A percentile compares a stretch with the other conserved stretches of the same genome.
These are phyloP conservation scores for Picea abies DNA, from an alignment of 83 land plant species.

Conservation along the genomic window DNA sequence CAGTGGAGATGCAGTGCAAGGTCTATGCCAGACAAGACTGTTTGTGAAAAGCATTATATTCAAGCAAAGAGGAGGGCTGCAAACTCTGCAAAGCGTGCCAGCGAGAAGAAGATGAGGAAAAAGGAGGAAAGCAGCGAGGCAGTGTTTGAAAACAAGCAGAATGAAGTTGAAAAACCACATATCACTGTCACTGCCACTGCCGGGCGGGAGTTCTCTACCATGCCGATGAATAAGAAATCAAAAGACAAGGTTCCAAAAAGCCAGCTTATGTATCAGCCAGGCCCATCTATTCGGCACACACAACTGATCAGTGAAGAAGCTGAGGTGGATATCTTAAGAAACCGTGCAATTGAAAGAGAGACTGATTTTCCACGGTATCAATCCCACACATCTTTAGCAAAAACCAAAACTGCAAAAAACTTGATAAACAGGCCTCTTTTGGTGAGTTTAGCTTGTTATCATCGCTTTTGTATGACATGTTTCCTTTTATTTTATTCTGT, in stretches of 20 bases:
- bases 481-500: not conserved
- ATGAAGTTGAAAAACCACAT: conserved; percentile 41
- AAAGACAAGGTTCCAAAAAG: conserved; percentile 29
- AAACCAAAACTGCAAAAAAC: conserved; percentile 22
- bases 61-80: conserved; percentile 87
- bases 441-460: conserved; percentile 22
- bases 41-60: conserved; percentile 78
- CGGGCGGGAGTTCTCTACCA: conserved; percentile 23
- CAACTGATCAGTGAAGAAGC: conserved; percentile 31
- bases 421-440: conserved; percentile 20
- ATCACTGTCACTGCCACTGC: not conserved
- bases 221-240: conserved; percentile 28
- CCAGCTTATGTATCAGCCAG: conserved; percentile 11
- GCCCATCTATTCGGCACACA: conserved; percentile 12
- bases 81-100: conserved; percentile 73
- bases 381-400: conserved; percentile 27
- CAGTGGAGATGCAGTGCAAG: conserved; percentile 84
- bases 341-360: not conserved
- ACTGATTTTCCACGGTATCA: conserved; percentile 16
- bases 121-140: conserved; percentile 28
- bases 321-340: conserved; percentile 13
- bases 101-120: conserved; percentile 59
- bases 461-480: not conserved
- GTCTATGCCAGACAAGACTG: conserved; percentile 85
- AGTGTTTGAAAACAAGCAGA: conserved; percentile 44